These are phyloP conservation scores for Backusella tarrabulga DNA, from an alignment of 192 early-diverging fungal genomes.

Conservation along the genomic window DNA sequence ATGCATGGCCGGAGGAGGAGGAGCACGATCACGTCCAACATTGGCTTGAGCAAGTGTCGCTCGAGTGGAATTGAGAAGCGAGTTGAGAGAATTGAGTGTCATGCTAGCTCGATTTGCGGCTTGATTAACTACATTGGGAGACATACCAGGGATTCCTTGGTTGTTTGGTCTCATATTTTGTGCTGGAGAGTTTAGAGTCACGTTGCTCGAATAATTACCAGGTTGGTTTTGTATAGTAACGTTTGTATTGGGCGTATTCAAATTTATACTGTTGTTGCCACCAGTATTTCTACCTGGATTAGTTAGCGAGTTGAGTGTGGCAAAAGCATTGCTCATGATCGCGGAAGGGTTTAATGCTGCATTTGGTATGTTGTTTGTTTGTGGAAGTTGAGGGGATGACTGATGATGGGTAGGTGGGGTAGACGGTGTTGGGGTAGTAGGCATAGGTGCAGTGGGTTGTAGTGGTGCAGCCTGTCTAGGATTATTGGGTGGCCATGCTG, in stretches of 20 bases:
- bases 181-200: background rate
- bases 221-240: background rate
- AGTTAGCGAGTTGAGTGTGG: background rate
- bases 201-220: background rate
- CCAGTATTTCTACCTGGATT: background rate
- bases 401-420: background rate
- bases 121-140: background rate
- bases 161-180: background rate
- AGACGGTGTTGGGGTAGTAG: background rate
- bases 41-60: background rate
- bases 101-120: background rate
- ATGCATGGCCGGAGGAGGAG: background rate
- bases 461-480: background rate
- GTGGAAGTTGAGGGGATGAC: background rate
- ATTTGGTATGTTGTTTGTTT: background rate
- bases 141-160: background rate
- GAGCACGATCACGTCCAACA: background rate
- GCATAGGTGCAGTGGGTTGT: background rate
- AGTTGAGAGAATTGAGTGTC: background rate
- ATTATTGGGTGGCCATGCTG: background rate
- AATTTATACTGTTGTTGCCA: constrained; percentile 2
- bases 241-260: background rate
- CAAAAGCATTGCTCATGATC: background rate
- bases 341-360: background rate
- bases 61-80: background rate